Conservation (phyloP, 192 early-diverging fungal genomes). For the Cladochytrium replicatum region DNA sequence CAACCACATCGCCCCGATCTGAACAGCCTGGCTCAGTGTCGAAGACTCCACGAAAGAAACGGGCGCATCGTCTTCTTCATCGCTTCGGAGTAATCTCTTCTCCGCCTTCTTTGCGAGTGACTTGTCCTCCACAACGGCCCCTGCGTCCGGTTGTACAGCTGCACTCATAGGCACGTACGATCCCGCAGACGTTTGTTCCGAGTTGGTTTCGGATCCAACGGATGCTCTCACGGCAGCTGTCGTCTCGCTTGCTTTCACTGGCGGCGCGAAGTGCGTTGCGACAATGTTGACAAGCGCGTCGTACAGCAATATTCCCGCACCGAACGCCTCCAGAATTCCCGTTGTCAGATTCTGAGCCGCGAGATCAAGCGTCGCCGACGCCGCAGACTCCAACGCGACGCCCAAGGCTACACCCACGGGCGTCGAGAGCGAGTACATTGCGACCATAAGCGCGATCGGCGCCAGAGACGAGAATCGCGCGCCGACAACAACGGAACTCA, state of each 20-base stretch:
- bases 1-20: constrained; percentile 51
- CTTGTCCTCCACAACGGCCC: no score
- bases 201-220: background rate
- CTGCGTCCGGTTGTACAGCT: background rate
- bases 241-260: no score
- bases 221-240: background rate
- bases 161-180: background rate
- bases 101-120: no score
- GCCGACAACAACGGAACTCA: constrained; percentile 19
- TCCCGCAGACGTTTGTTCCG: background rate
- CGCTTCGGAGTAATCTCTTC: no score
- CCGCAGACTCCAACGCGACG: constrained; percentile 58
- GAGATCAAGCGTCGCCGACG: constrained; percentile 18
- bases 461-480: constrained; percentile 1
- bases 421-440: constrained; percentile 61
- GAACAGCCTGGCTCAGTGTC: constrained; percentile 22
- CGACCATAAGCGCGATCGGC: background rate
- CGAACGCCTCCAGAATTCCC: constrained; percentile 69
- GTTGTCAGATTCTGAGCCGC: constrained; percentile 22
- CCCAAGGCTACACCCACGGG: constrained; percentile 75
- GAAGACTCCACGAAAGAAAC: constrained; percentile 31
- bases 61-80: background rate
- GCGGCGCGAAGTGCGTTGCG: constrained; percentile 7
- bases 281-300: constrained; percentile 31
- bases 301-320: constrained; percentile 76